phyloP scores from a whole-genome alignment of 2,329 filamentous ascomycete species.

The Alternaria gansuensis region DNA sequence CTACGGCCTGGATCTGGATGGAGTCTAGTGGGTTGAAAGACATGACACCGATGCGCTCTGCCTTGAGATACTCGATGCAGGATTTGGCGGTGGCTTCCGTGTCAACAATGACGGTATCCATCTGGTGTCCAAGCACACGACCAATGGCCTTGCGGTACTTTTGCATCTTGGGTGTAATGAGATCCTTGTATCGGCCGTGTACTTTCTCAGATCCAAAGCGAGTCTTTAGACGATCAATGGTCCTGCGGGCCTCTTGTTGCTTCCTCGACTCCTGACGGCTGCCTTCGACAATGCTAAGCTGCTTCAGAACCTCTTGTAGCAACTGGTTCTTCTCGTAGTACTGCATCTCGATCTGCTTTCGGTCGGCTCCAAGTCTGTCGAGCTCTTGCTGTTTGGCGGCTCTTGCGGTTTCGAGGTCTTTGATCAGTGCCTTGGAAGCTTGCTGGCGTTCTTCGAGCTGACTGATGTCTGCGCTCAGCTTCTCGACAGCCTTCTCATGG shows the following conservation, averaged over 20 bases:
- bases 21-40: conserved; percentile 97
- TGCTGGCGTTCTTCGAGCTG: conserved; percentile 74
- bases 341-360: conserved; percentile 71
- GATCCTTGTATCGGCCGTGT: conserved; percentile 85
- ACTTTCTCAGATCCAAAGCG: conserved; percentile 82
- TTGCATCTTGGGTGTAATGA: conserved; percentile 96
- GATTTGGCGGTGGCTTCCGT: conserved; percentile 93
- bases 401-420: conserved; percentile 78
- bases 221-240: conserved; percentile 84
- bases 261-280: conserved; percentile 84
- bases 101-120: conserved; percentile 94
- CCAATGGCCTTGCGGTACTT: conserved; percentile 94
- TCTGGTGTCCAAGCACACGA: conserved; percentile 89
- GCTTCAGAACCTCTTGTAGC: conserved; percentile 79
- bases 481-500: conserved; percentile 75
- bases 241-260: conserved; percentile 80
- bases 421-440: conserved; percentile 68
- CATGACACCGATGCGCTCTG: conserved; percentile 84
- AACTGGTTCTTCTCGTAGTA: conserved; percentile 92
- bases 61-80: conserved; percentile 92
- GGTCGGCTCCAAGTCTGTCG: conserved; percentile 64
- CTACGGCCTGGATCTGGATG: conserved; percentile 91
- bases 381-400: conserved; percentile 89
- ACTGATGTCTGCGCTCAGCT: conserved; percentile 74
- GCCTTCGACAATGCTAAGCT: conserved; percentile 84